Evolutionary conservation across 441 rosid species (phyloP).

Genomic region (Mallotus repandus): DNA sequence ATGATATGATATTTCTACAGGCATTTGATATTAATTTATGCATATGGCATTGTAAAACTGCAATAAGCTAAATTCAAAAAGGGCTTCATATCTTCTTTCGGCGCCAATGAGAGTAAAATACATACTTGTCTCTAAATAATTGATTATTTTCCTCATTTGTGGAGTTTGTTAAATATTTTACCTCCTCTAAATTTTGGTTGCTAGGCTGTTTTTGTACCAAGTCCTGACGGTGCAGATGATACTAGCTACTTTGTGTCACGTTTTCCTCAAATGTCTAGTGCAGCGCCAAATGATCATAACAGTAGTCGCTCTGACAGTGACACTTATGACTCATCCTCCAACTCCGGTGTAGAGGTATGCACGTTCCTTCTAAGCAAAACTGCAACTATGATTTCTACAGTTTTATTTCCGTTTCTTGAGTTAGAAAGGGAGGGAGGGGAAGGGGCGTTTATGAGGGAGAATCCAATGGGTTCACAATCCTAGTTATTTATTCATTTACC

Average conservation of each 20-base stretch:
- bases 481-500: background rate
- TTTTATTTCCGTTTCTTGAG: background rate
- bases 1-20: background rate
- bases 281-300: constrained; percentile 40
- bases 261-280: constrained; percentile 37
- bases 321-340: constrained; percentile 30
- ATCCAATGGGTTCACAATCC: background rate
- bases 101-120: background rate
- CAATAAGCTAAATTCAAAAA: background rate
- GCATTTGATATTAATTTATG: background rate
- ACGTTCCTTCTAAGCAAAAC: background rate
- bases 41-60: background rate
- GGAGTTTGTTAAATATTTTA: background rate
- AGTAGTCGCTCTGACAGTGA: constrained; percentile 43
- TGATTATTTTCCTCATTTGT: background rate
- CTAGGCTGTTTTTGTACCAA: constrained; percentile 81
- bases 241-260: constrained; percentile 80
- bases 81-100: background rate
- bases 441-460: background rate
- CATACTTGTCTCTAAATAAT: background rate
- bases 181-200: constrained; percentile 15
- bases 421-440: background rate
- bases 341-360: constrained; percentile 61
- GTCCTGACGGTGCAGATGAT: constrained; percentile 62
- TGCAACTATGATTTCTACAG: background rate